Evolutionary conservation across 2,329 filamentous ascomycete genomes (phyloP).

Genomic region (Zalaria obscura): DNA sequence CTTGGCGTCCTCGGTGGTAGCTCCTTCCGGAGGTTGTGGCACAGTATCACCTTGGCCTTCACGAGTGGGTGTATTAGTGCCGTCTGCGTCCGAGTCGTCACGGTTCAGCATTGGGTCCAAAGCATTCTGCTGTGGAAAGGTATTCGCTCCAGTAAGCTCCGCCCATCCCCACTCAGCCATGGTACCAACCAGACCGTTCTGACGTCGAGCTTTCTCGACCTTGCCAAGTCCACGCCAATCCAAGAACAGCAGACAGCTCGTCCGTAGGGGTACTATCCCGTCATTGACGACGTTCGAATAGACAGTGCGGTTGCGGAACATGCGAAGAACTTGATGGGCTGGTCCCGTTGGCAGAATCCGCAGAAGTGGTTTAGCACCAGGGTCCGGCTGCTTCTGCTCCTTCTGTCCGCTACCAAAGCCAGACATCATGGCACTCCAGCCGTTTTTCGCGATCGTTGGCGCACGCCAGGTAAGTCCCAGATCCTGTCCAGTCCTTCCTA

Average conservation of each 20-base stretch:
- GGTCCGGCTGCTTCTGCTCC: conserved; percentile 41
- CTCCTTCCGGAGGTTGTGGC: conserved; percentile 54
- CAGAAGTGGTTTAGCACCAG: conserved; percentile 76
- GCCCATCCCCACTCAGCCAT: conserved; percentile 91
- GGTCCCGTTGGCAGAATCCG: conserved; percentile 84
- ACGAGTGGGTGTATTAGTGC: conserved; percentile 7
- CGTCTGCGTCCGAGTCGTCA: conserved; percentile 12
- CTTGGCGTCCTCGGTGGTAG: conserved; percentile 46
- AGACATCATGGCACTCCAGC: conserved; percentile 78
- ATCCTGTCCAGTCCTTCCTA: conserved; percentile 92
- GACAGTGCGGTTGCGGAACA: conserved; percentile 79
- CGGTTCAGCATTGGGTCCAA: conserved; percentile 13
- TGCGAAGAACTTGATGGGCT: conserved; percentile 71
- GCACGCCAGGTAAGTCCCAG: conserved; percentile 88
- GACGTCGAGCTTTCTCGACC: conserved; percentile 85
- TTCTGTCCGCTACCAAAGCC: conserved; percentile 52
- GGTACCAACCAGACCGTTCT: conserved; percentile 83
- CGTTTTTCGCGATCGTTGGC: conserved; percentile 69
- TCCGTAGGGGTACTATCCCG: conserved; percentile 86
- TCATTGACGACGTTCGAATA: conserved; percentile 98
- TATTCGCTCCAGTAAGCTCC: conserved; percentile 62
- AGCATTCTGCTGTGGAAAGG: conserved; percentile 10
- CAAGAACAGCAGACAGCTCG: conserved; percentile 88
- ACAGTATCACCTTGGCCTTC: conserved; percentile 34
- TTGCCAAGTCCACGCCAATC: conserved; percentile 91